A percentile compares a stretch with the other conserved stretches of the same genome.
These are phyloP conservation scores for Ascocoryne sarcoides DNA, from an alignment of 2,329 filamentous ascomycete genomes.

Conservation along the genomic window DNA sequence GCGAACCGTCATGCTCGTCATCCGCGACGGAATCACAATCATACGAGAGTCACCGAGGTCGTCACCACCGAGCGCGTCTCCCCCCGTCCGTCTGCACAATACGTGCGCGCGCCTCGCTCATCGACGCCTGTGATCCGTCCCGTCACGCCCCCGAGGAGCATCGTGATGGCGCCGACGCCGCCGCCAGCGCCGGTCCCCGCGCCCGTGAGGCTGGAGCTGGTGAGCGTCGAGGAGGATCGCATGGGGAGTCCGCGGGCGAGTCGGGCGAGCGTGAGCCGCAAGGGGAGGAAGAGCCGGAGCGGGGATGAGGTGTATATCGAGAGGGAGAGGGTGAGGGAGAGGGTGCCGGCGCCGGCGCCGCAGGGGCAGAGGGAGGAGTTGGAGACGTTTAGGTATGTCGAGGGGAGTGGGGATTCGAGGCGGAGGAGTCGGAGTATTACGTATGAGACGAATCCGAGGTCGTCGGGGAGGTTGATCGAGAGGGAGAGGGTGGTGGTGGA, in stretches of 20 bases:
- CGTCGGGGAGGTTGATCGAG: conserved; percentile 14
- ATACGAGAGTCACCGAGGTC: conserved; percentile 11
- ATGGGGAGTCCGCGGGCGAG: conserved; percentile 6
- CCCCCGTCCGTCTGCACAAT: conserved; percentile 10
- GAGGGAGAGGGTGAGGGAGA: conserved; percentile 16
- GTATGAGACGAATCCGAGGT: conserved; percentile 18
- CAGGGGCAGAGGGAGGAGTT: conserved; percentile 9
- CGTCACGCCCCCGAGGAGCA: conserved; percentile 1
- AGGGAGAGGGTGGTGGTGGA: conserved; percentile 21
- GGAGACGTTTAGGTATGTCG: conserved; percentile 20
- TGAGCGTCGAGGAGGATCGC: conserved; percentile 14
- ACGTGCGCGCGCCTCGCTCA: conserved; percentile 10
- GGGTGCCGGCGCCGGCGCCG: conserved; percentile 2
- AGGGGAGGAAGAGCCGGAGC: conserved; percentile 9
- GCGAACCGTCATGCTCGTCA: conserved; percentile 11
- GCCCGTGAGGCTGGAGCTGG: conserved; percentile 13
- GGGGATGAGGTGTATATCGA: conserved; percentile 23
- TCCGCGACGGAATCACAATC: neutral
- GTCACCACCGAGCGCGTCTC: conserved; percentile 5
- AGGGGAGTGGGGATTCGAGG: conserved; percentile 10
- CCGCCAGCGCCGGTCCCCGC: conserved; percentile 1
- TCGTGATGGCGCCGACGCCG: neutral
- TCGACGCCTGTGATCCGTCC: conserved; percentile 3
- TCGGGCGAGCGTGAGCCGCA: conserved; percentile 3
- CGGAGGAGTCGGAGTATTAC: conserved; percentile 19